Conservation (phyloP, 73 alveolate species). For the Blepharisma stoltei region DNA sequence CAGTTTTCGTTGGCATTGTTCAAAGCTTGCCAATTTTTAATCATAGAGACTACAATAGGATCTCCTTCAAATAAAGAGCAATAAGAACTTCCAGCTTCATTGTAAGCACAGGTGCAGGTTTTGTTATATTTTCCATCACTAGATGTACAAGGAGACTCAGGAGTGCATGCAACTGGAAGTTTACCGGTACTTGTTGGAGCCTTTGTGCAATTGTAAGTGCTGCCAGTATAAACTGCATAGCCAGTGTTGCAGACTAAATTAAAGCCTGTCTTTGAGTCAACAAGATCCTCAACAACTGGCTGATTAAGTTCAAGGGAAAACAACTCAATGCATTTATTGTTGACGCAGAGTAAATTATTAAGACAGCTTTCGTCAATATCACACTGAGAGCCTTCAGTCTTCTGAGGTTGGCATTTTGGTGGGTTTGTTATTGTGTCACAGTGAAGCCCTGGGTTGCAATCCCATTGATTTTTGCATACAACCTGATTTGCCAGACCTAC, state of each 20-base stretch:
- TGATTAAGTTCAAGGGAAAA: not conserved
- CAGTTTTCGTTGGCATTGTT: too few species aligned
- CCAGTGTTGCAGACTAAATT: not conserved
- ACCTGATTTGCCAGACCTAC: not conserved
- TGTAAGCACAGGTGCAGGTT: not conserved
- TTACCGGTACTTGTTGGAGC: not conserved
- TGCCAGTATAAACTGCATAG: not conserved
- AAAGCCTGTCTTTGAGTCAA: not conserved
- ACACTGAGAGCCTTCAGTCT: not conserved
- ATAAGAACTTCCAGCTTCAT: not conserved
- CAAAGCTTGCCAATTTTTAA: too few species aligned
- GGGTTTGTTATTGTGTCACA: not conserved
- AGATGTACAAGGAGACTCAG: not conserved
- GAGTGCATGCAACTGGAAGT: not conserved
- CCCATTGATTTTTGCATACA: not conserved
- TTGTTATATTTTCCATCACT: not conserved
- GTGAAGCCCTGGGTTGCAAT: not conserved
- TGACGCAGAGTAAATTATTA: not conserved
- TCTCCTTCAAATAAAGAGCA: not conserved
- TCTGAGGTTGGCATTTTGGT: not conserved
- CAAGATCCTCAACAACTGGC: not conserved
- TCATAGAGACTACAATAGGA: not conserved
- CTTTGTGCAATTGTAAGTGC: not conserved
- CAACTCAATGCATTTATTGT: not conserved
- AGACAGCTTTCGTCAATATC: not conserved